These are phyloP conservation scores for Rhododendron ovatum DNA, from an alignment of 148 eudicot species.

Conservation along the genomic window DNA sequence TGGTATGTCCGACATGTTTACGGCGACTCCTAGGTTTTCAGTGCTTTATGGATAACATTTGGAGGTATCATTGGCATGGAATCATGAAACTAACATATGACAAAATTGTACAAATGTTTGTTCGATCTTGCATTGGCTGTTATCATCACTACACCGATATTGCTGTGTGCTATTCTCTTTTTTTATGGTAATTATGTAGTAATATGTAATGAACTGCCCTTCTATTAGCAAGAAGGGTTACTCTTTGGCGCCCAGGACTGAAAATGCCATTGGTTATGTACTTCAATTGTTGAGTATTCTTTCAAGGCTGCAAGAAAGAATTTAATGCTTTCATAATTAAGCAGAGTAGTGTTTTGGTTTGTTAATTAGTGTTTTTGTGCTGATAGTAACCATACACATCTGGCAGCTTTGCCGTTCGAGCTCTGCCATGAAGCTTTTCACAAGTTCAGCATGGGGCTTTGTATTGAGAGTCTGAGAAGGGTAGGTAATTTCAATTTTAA, in stretches of 20 bases:
- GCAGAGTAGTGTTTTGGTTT: neutral
- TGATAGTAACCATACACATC: conserved; percentile 14
- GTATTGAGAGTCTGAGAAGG: conserved; percentile 32
- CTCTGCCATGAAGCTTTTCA: conserved; percentile 38
- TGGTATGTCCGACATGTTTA: neutral
- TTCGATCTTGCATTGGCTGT: too few species aligned
- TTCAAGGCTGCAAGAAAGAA: too few species aligned
- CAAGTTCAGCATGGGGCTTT: conserved; percentile 54
- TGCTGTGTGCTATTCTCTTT: neutral
- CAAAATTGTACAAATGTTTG: neutral
- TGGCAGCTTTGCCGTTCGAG: conserved; percentile 40
- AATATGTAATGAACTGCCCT: neutral
- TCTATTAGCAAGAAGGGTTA: neutral
- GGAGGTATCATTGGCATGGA: neutral
- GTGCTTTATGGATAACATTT: neutral
- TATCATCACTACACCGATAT: neutral
- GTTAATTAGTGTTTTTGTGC: neutral
- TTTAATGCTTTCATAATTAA: too few species aligned
- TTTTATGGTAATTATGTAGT: neutral
- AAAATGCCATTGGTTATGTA: too few species aligned
- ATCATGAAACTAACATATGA: neutral
- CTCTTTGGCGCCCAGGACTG: neutral
- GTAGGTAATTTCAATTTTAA: conserved; percentile 26
- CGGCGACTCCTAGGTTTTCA: neutral
- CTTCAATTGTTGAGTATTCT: too few species aligned